Conservation (phyloP, 2,329 filamentous ascomycete species). For the Onygenales sp. region DNA sequence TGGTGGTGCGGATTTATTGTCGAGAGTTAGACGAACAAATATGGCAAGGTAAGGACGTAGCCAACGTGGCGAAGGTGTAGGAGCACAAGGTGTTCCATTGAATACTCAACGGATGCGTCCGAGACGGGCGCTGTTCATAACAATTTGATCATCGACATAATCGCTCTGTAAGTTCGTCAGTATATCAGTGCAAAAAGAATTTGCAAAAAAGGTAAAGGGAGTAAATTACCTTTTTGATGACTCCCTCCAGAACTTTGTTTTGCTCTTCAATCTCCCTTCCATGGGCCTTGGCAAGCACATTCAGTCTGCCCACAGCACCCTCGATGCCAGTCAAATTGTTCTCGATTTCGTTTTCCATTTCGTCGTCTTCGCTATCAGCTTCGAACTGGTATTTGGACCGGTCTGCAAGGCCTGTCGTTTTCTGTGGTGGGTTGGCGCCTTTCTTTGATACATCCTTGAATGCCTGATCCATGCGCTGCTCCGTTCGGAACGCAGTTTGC, state of each 20-base stretch:
- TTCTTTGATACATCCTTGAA: constrained; percentile 54
- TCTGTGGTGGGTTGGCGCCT: constrained; percentile 36
- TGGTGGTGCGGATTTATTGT: background rate
- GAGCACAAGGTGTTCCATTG: background rate
- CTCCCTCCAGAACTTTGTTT: constrained; percentile 67
- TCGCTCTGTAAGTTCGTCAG: constrained; percentile 54
- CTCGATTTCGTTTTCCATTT: constrained; percentile 64
- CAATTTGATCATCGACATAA: constrained; percentile 69
- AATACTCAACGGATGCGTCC: constrained; percentile 41
- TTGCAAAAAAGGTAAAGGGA: background rate
- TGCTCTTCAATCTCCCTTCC: constrained; percentile 66
- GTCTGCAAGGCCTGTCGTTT: constrained; percentile 47
- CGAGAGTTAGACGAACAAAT: background rate
- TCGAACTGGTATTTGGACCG: constrained; percentile 69
- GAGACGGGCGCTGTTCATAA: constrained; percentile 64
- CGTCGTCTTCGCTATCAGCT: constrained; percentile 60
- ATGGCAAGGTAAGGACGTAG: background rate
- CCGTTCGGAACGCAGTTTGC: constrained; percentile 41
- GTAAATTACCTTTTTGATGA: constrained; percentile 61
- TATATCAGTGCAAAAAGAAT: background rate
- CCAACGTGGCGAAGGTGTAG: background rate
- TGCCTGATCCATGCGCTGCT: constrained; percentile 54
- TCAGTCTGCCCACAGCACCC: constrained; percentile 58
- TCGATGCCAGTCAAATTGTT: constrained; percentile 52
- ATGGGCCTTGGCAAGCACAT: constrained; percentile 63